Base-by-base conservation (phyloP, 805 yeast genomes). In the Limtongozyma cylindracea region DNA sequence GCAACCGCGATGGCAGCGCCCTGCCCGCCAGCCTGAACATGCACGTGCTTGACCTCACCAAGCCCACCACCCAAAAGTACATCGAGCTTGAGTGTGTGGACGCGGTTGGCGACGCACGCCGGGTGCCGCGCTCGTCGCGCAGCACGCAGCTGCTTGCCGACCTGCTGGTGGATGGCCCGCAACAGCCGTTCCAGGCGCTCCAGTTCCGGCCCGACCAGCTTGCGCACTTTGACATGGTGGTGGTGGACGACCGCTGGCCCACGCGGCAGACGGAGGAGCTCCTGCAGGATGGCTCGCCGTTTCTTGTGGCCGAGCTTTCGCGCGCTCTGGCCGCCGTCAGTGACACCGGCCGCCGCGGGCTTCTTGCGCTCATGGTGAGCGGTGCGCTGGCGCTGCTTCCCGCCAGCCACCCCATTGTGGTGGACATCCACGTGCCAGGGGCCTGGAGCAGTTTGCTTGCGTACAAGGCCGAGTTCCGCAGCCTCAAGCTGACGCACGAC, bases 361-460 rank as follows among this genome's bases (percentile, higher is more conserved):
- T 15, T 7, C 17, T 15, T 15, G 9, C 8, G 6, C 6, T 15
- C 17, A 15, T 15, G 17, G 6, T 15, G 11, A 10, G 7, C 11
- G 19, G 11, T n/a, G n/a, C 19, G 6, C 19, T 9, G 6, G 19
- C 11, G 6, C 19, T 10, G 11, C 19, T 17, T 17, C 19, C 11
- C 17, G 9, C 17, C 9, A 15, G 17, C 9, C 17, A 9, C 17
- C 9, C 18, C 8, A 4, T 17, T 5, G 20, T 9, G 5, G 45
- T 51, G 3, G 58, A 53, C 28, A 35, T 71, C 13, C 40, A 54
- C n/a, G 43, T 65, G 13, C 56, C 61, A 3, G 55, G 63, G 4
- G 60, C 66, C 0, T 61, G 68, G 63, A 61, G 67, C 23, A 63
- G 76, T 35, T 31, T 71, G 5, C 36, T 72, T 12, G 61, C 69